Percentiles rank a stretch among this genome's conserved stretches.
Evolutionary conservation across 2,329 filamentous ascomycete species (phyloP).

Genomic region (Phoma sp.): DNA sequence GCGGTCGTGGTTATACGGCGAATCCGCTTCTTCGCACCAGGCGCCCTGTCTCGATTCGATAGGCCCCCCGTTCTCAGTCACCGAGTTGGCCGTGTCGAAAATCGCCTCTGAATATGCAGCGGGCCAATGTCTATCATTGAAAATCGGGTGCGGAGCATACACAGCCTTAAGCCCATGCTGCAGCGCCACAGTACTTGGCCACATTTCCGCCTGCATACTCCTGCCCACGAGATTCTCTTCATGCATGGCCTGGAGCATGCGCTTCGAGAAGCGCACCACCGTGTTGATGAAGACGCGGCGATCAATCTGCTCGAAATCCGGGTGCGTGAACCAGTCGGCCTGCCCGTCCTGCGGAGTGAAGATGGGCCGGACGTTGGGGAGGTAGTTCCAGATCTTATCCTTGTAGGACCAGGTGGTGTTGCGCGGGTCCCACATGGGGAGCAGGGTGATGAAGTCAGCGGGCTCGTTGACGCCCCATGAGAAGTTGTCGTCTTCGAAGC

Average conservation of each 20-base stretch:
- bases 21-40: conserved; percentile 53
- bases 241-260: conserved; percentile 86
- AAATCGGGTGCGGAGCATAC: conserved; percentile 87
- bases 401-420: conserved; percentile 76
- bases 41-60: conserved; percentile 65
- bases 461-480: conserved; percentile 89
- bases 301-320: conserved; percentile 57
- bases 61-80: conserved; percentile 48
- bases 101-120: conserved; percentile 75
- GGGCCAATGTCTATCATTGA: conserved; percentile 86
- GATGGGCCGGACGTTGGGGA: conserved; percentile 69
- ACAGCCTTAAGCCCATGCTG: conserved; percentile 95
- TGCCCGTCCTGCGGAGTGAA: conserved; percentile 82
- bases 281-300: conserved; percentile 90
- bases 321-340: conserved; percentile 60
- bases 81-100: conserved; percentile 66
- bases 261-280: conserved; percentile 79
- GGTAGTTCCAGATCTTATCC: conserved; percentile 58
- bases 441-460: conserved; percentile 89
- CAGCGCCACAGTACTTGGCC: conserved; percentile 83
- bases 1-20: conserved; percentile 63
- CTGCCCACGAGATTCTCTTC: conserved; percentile 85
- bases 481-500: conserved; percentile 79
- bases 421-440: conserved; percentile 88
- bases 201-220: conserved; percentile 96